Base-by-base conservation (phyloP, 78 protist species). In the Pigoraptor vietnamica region DNA sequence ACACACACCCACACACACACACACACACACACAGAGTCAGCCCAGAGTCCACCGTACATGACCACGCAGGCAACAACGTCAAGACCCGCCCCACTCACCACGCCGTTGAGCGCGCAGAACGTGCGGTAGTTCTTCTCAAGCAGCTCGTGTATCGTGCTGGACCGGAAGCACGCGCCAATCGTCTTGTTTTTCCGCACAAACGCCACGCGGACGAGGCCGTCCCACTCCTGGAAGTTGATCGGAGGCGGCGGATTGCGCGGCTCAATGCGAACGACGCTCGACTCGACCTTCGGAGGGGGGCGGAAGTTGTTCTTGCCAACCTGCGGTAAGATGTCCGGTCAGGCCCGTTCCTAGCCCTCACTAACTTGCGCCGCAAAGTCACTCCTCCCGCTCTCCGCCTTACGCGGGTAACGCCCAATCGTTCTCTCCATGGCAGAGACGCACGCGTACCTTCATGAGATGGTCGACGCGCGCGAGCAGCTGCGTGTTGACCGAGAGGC, bases 271-370 rank as follows among this genome's bases (percentile, higher is more conserved):
- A 99, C 98, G 14, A 99, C 99, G 19, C 94, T 56, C 29, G 99
- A 98, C 79, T 99, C 99, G 33, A 99, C 99, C 88, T 99, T 98
- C 25, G 99, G 99, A 24, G 99, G 99, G 33, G 99, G 99, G 33
- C 97, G 92, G 97, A 99, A 99, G 92, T 95, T 94, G 92, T 95
- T 97, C 86, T 94, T 95, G 32, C 94, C 95, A 2, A 98, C 98
- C 94, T 99, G 98, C 94, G 21, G n/a, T n/a, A n/a, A n/a, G n/a
- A n/a, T n/a, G n/a, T n/a, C n/a, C n/a, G n/a, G n/a, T n/a, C n/a
- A n/a, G n/a, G n/a, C n/a, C n/a, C n/a, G n/a, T n/a, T n/a, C n/a
- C n/a, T n/a, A n/a, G n/a, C n/a, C n/a, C n/a, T n/a, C n/a, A n/a
- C n/a, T n/a, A n/a, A n/a, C n/a, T n/a, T n/a, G n/a, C n/a, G n/a